Conservation (phyloP, 768 basidiomycete genomes). For the Botryobasidium botryosum region DNA sequence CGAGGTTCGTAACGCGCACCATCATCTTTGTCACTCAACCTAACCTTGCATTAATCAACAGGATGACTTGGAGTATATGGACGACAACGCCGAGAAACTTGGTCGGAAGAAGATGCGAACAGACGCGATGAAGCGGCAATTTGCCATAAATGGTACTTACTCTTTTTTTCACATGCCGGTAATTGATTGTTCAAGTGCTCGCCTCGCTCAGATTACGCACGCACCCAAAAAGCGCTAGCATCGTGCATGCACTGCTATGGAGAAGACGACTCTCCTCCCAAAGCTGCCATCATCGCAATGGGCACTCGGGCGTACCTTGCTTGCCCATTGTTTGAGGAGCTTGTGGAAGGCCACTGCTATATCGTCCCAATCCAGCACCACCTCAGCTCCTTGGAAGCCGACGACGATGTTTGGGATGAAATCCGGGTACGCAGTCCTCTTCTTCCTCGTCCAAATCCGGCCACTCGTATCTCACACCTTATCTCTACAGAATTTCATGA, state of each 20-base stretch:
- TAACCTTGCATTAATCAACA: constrained; percentile 17
- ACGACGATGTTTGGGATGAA: constrained; percentile 98
- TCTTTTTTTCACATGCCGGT: background rate
- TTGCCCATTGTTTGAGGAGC: constrained; percentile 71
- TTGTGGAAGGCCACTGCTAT: constrained; percentile 82
- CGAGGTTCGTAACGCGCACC: constrained; percentile 32
- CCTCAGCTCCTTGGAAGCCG: constrained; percentile 76
- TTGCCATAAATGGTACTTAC: constrained; percentile 75
- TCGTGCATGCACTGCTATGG: constrained; percentile 78
- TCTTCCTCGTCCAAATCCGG: constrained; percentile 3
- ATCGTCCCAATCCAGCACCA: constrained; percentile 96
- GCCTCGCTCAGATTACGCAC: constrained; percentile 74
- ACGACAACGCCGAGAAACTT: constrained; percentile 88
- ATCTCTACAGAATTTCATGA: constrained; percentile 52
- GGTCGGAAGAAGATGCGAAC: constrained; percentile 90
- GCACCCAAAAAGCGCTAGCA: constrained; percentile 78
- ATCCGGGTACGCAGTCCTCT: constrained; percentile 41
- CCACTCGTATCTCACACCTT: background rate
- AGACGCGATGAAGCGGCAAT: constrained; percentile 92
- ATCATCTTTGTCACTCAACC: background rate
- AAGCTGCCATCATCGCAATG: constrained; percentile 76
- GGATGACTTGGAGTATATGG: constrained; percentile 87
- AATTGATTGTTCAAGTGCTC: too few relatives aligned
- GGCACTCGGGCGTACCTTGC: constrained; percentile 85
- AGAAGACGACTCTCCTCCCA: constrained; percentile 83